Percentiles rank a stretch among this genome's conserved stretches.
These are phyloP conservation scores for Phialocephala sp. DNA, from an alignment of 2,329 filamentous ascomycete genomes.

Conservation along the genomic window DNA sequence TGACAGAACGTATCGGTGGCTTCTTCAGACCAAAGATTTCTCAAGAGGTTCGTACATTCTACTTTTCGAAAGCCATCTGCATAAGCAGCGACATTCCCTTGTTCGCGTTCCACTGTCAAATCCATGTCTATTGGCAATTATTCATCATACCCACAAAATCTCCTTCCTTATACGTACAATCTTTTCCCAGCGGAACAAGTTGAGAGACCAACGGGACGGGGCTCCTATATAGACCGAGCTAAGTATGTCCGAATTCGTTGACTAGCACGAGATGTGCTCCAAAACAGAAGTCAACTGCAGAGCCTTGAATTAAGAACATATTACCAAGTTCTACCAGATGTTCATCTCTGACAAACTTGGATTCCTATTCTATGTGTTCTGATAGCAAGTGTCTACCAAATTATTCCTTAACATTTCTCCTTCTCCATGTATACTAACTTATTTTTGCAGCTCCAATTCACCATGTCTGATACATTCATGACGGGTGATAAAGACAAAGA, in stretches of 20 bases:
- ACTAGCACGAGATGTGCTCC: not conserved
- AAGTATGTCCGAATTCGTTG: not conserved
- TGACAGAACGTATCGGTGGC: slow-evolving; percentile 77
- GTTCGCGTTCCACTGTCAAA: not conserved
- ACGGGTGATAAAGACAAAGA: slow-evolving; percentile 29
- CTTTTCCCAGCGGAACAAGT: not conserved
- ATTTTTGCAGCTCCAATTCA: slow-evolving; percentile 29
- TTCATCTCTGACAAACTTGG: not conserved
- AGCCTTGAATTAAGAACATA: not conserved
- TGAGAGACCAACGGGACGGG: not conserved
- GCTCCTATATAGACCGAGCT: too few relatives aligned
- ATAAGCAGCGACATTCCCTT: not conserved
- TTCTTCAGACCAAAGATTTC: slow-evolving; percentile 72
- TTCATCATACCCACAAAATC: not conserved
- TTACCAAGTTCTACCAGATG: too few relatives aligned
- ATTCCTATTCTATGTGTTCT: not conserved
- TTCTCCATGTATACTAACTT: slow-evolving; percentile 12
- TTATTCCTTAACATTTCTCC: not conserved
- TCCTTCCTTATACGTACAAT: not conserved
- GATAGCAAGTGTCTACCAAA: not conserved
- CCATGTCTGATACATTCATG: slow-evolving; percentile 30
- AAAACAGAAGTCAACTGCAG: not conserved
- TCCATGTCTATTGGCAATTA: not conserved
- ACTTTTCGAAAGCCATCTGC: not conserved
- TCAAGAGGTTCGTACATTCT: slow-evolving; percentile 50